These are phyloP conservation scores for Nigrospora osmanthi DNA, from an alignment of 2,329 filamentous ascomycete species.

Conservation along the genomic window DNA sequence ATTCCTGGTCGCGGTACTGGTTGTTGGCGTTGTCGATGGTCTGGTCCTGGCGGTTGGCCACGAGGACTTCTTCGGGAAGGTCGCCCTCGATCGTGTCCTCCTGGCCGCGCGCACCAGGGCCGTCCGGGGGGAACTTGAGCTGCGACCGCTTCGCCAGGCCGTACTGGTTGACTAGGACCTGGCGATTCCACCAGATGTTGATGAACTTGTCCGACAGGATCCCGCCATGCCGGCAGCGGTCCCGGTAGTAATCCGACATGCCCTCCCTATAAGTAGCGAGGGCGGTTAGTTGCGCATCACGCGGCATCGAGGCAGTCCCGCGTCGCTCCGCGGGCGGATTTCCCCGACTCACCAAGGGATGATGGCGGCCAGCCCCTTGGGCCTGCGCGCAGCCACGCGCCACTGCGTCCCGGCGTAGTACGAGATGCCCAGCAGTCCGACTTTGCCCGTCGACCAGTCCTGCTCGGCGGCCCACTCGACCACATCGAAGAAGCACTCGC, in stretches of 20 bases:
- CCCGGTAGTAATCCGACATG: conserved; percentile 46
- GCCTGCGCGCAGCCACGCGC: conserved; percentile 37
- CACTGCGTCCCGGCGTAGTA: conserved; percentile 42
- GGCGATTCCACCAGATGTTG: conserved; percentile 58
- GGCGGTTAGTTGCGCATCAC: not conserved
- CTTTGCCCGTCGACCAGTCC: conserved; percentile 38
- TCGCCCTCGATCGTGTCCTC: conserved; percentile 52
- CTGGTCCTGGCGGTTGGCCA: conserved; percentile 39
- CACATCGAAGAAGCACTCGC: conserved; percentile 39
- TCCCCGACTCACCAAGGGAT: conserved; percentile 26
- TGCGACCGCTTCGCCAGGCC: conserved; percentile 33
- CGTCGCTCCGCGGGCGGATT: not conserved
- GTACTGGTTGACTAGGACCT: conserved; percentile 62
- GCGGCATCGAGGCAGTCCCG: not conserved
- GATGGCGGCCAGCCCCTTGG: conserved; percentile 38
- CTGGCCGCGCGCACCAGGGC: conserved; percentile 18
- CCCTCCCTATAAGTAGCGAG: conserved; percentile 31
- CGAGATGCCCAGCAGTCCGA: conserved; percentile 38
- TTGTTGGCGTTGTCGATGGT: conserved; percentile 37
- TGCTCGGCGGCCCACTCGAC: conserved; percentile 41
- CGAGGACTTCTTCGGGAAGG: conserved; percentile 42
- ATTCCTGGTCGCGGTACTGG: conserved; percentile 52
- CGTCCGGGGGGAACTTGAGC: conserved; percentile 20
- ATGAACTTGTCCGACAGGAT: conserved; percentile 54
- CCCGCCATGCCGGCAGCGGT: conserved; percentile 53